phyloP scores from a whole-genome alignment of 352 stramenopile species.

The Globisporangium camurandrum region DNA sequence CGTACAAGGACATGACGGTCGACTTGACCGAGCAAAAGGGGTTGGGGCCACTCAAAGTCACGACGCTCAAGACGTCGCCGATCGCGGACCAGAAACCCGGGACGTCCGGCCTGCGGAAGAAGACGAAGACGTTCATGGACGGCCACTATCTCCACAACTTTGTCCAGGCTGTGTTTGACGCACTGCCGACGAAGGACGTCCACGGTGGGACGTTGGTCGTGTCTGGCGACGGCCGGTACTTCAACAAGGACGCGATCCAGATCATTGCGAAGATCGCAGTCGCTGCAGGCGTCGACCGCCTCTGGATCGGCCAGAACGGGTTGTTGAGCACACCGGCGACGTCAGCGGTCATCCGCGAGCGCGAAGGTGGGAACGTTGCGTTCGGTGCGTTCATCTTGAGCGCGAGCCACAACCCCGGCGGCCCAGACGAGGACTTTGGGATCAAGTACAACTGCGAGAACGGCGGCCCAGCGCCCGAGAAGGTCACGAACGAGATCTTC shows the following conservation, averaged over 20 bases:
- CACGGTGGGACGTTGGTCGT: constrained; percentile 95
- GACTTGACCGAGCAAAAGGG: constrained; percentile 92
- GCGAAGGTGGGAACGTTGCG: constrained; percentile 89
- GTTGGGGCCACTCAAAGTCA: constrained; percentile 86
- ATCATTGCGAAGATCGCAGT: constrained; percentile 96
- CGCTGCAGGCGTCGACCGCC: constrained; percentile 92
- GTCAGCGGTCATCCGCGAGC: constrained; percentile 94
- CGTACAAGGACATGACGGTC: constrained; percentile 93
- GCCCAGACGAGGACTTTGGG: constrained; percentile 97
- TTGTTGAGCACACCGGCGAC: constrained; percentile 97
- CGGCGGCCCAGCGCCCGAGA: constrained; percentile 95
- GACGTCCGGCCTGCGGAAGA: constrained; percentile 97
- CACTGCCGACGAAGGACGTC: constrained; percentile 91
- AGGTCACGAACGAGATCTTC: constrained; percentile 97
- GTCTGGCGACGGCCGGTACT: constrained; percentile 92
- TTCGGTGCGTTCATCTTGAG: constrained; percentile 97
- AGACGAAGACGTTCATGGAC: constrained; percentile 98
- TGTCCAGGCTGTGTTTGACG: constrained; percentile 96
- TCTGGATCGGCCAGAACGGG: constrained; percentile 94
- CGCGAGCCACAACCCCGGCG: constrained; percentile 98
- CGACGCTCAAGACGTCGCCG: constrained; percentile 81
- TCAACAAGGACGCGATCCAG: constrained; percentile 93
- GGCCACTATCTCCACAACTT: constrained; percentile 98
- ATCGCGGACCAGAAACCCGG: constrained; percentile 96
- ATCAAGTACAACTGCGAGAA: constrained; percentile 99